Evolutionary conservation across 495 filamentous ascomycete genomes (phyloP).

Genomic region (Aspergillus wentii): DNA sequence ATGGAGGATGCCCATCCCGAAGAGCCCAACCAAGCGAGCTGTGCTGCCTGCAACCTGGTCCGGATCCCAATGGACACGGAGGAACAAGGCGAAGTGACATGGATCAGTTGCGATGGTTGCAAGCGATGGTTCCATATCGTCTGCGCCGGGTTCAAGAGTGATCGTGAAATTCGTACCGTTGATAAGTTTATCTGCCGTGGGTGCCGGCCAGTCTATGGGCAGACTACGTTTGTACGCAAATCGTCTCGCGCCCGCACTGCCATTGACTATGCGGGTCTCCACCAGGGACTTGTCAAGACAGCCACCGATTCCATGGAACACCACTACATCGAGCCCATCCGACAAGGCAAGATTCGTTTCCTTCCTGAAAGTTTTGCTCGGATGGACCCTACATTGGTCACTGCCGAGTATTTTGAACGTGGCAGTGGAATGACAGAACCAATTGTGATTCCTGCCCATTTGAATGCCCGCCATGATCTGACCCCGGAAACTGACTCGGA

Average conservation of each 20-base stretch:
- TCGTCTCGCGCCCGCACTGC: conserved; percentile 60
- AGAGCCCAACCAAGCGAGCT: conserved; percentile 37
- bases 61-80: conserved; percentile 41
- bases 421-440: conserved; percentile 66
- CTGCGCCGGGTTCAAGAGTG: conserved; percentile 68
- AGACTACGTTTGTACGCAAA: conserved; percentile 63
- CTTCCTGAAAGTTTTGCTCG: conserved; percentile 60
- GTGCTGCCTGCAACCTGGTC: conserved; percentile 46
- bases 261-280: conserved; percentile 72
- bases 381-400: conserved; percentile 63
- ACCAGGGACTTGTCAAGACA: conserved; percentile 67
- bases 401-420: conserved; percentile 62
- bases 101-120: conserved; percentile 74
- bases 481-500: conserved; percentile 15
- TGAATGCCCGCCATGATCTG: conserved; percentile 52
- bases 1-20: conserved; percentile 24
- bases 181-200: conserved; percentile 66
- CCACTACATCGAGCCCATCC: conserved; percentile 68
- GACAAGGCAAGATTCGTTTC: conserved; percentile 61
- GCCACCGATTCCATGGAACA: conserved; percentile 66
- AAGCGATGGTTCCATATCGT: conserved; percentile 71
- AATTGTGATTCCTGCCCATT: conserved; percentile 62
- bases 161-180: conserved; percentile 62
- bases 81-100: conserved; percentile 51
- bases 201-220: conserved; percentile 57